Evolutionary conservation across 73 alveolate genomes (phyloP).

Genomic region (Paramecium octaurelia): DNA sequence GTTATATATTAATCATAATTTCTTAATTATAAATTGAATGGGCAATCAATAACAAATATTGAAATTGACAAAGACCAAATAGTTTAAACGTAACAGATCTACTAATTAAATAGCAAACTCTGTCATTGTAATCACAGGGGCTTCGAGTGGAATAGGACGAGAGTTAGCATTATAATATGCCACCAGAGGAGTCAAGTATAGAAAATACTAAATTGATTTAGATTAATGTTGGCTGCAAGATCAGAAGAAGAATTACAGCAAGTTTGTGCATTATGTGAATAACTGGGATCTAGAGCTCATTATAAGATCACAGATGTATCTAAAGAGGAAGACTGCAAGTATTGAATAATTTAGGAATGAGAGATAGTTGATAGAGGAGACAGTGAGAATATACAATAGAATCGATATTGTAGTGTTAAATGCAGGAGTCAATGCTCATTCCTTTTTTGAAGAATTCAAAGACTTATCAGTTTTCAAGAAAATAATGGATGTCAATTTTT

Average conservation of each 20-base stretch:
- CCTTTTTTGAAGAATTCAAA: constrained; percentile 67
- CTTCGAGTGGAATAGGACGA: constrained; percentile 81
- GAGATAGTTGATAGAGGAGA: constrained; percentile 33
- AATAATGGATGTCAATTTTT: constrained; percentile 75
- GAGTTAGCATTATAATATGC: constrained; percentile 79
- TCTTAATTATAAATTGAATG: background rate
- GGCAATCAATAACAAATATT: constrained; percentile 28
- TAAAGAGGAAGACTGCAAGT: constrained; percentile 69
- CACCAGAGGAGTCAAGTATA: constrained; percentile 59
- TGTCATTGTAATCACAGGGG: constrained; percentile 80
- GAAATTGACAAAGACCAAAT: constrained; percentile 1
- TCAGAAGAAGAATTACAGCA: constrained; percentile 46
- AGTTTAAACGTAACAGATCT: background rate
- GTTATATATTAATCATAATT: background rate
- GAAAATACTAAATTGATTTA: background rate
- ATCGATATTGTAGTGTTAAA: constrained; percentile 55
- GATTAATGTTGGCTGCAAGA: constrained; percentile 70
- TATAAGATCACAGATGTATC: constrained; percentile 62
- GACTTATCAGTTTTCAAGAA: constrained; percentile 64
- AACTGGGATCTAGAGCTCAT: constrained; percentile 51
- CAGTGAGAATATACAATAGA: constrained; percentile 16
- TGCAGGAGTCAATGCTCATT: constrained; percentile 86
- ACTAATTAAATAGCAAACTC: constrained; percentile 30
- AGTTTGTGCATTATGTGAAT: constrained; percentile 45
- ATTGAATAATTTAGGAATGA: background rate